Conservation (phyloP, 768 basidiomycete genomes). For the Royoungia palumana region DNA sequence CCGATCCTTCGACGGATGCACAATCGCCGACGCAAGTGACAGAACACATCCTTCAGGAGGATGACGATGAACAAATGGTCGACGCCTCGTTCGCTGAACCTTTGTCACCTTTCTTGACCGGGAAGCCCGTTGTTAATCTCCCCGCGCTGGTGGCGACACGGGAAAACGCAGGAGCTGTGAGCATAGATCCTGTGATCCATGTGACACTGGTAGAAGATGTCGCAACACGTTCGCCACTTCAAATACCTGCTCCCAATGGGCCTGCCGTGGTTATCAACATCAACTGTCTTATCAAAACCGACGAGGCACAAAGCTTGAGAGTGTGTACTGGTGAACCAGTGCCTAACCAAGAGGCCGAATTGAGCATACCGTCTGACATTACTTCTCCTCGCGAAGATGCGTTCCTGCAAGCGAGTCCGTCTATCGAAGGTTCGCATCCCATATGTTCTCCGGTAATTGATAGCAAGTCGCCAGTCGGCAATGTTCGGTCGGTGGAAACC, state of each 20-base stretch:
- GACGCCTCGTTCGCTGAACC: background rate
- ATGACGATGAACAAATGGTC: background rate
- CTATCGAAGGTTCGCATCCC: background rate
- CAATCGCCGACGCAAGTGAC: background rate
- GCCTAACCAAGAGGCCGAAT: background rate
- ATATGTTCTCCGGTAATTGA: background rate
- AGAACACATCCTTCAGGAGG: background rate
- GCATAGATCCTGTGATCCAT: background rate
- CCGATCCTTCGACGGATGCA: background rate
- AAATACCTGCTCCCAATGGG: background rate
- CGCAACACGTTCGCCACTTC: slow-evolving; percentile 13
- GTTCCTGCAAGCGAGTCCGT: background rate
- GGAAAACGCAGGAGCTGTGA: background rate
- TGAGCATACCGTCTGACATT: background rate
- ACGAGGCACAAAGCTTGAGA: background rate
- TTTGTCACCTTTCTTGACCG: background rate
- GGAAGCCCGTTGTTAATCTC: slow-evolving; percentile 11
- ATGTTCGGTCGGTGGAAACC: background rate
- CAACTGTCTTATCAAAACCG: background rate
- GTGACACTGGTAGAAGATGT: slow-evolving; percentile 3
- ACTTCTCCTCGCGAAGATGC: background rate
- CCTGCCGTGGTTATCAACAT: slow-evolving; percentile 6
- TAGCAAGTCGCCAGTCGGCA: background rate
- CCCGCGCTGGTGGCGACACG: slow-evolving; percentile 3
- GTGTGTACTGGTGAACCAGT: background rate